Conservation (phyloP, 495 filamentous ascomycete species). For the Baudoinia panamericana region DNA sequence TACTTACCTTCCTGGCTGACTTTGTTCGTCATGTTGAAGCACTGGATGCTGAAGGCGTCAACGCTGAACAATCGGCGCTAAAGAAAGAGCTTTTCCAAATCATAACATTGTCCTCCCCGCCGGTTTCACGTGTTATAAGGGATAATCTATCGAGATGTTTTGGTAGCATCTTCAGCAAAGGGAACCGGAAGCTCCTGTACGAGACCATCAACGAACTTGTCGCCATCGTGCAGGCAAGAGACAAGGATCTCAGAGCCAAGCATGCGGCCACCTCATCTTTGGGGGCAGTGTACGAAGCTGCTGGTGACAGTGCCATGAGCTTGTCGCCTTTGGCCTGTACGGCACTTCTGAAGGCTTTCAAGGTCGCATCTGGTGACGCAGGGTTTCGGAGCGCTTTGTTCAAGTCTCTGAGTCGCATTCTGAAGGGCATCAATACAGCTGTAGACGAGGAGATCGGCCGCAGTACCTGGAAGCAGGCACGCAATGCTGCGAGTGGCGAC, state of each 20-base stretch:
- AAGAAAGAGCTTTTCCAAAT: constrained; percentile 87
- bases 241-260: constrained; percentile 60
- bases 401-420: constrained; percentile 61
- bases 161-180: constrained; percentile 69
- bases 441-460: constrained; percentile 74
- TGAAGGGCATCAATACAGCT: constrained; percentile 55
- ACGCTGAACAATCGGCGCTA: constrained; percentile 73
- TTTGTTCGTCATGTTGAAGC: constrained; percentile 67
- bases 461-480: constrained; percentile 86
- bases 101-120: constrained; percentile 69
- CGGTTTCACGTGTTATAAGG: constrained; percentile 76
- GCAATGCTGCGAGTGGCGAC: constrained; percentile 62
- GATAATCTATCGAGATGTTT: constrained; percentile 78
- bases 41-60: constrained; percentile 63
- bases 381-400: constrained; percentile 77
- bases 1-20: constrained; percentile 76
- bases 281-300: constrained; percentile 75
- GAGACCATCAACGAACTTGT: constrained; percentile 87
- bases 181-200: constrained; percentile 82
- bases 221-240: constrained; percentile 64
- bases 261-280: constrained; percentile 84
- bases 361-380: constrained; percentile 64
- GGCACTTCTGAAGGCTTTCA: constrained; percentile 63
- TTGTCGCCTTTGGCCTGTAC: constrained; percentile 62
- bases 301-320: constrained; percentile 86